Evolutionary conservation across 345 rosid genomes (phyloP).

Genomic region (Eucalyptus pauciflora): DNA sequence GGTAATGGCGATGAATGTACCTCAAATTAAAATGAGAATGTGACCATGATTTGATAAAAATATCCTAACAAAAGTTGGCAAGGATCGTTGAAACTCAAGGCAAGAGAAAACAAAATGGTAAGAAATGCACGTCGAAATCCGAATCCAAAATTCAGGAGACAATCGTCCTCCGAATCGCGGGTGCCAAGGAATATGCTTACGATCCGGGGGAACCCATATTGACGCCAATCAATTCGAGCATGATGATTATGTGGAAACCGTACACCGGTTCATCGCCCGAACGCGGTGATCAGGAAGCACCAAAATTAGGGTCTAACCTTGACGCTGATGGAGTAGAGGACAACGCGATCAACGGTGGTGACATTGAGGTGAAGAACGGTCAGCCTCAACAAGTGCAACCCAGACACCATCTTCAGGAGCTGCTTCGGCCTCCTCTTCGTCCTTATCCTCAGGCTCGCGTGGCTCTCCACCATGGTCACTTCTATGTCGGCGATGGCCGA

Average conservation of each 20-base stretch:
- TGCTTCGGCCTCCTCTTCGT: conserved; percentile 55
- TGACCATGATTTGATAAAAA: background rate
- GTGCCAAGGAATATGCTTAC: background rate
- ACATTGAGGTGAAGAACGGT: conserved; percentile 75
- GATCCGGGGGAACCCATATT: background rate
- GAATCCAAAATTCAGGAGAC: background rate
- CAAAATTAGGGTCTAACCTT: conserved; percentile 36
- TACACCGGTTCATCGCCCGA: background rate
- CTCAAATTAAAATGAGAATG: background rate
- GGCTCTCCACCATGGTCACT: conserved; percentile 77
- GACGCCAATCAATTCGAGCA: background rate
- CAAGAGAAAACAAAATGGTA: background rate
- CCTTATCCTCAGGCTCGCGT: conserved; percentile 76
- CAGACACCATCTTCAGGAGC: conserved; percentile 59
- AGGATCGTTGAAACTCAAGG: background rate
- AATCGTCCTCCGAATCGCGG: background rate
- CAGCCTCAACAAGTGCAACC: conserved; percentile 51
- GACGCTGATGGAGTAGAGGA: conserved; percentile 67
- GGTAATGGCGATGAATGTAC: background rate
- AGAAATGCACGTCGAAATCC: background rate
- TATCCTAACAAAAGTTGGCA: background rate
- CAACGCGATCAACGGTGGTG: conserved; percentile 41
- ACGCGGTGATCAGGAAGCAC: background rate
- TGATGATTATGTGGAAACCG: background rate
- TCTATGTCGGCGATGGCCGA: conserved; percentile 52